These are phyloP conservation scores for Williopsis jadinii DNA, from an alignment of 1,139 yeast species.

Conservation along the genomic window DNA sequence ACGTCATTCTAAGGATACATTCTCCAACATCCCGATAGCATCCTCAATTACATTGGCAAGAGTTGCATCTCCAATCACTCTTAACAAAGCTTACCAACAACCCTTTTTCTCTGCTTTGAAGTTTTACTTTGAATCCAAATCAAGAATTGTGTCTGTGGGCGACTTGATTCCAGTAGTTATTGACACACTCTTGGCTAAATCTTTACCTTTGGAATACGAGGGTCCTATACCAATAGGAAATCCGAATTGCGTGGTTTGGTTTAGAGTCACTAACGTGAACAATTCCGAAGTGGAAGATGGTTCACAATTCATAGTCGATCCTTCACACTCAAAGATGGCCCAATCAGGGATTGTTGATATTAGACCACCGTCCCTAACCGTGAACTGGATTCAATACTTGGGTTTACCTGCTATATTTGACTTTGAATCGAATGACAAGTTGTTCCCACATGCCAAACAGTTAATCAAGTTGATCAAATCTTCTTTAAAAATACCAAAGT, in stretches of 20 bases:
- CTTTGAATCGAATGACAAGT: constrained; percentile 20
- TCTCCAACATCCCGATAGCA: constrained; percentile 16
- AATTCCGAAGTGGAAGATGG: constrained; percentile 25
- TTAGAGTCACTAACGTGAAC: constrained; percentile 39
- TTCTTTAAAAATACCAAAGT: constrained; percentile 29
- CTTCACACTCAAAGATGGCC: constrained; percentile 30
- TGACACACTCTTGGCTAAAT: constrained; percentile 61
- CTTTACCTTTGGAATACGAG: constrained; percentile 33
- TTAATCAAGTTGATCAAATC: constrained; percentile 46
- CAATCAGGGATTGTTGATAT: constrained; percentile 30
- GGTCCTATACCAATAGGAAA: constrained; percentile 45
- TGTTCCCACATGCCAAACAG: constrained; percentile 45
- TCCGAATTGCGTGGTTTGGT: constrained; percentile 83
- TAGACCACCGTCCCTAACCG: constrained; percentile 27
- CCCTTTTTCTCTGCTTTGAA: constrained; percentile 58
- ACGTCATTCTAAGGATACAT: constrained; percentile 9
- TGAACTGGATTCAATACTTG: constrained; percentile 46
- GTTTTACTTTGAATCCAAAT: constrained; percentile 47
- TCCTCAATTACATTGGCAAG: constrained; percentile 46
- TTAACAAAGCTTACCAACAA: constrained; percentile 61
- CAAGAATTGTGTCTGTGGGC: constrained; percentile 51
- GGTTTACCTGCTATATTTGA: constrained; percentile 31
- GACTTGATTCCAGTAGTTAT: constrained; percentile 75
- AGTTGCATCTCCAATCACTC: constrained; percentile 62
- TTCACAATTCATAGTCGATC: constrained; percentile 53